A percentile compares a stretch with the other conserved stretches of the same genome.
phyloP scores from a whole-genome alignment of 352 stramenopile species.

The Globisporangium paddicum region DNA sequence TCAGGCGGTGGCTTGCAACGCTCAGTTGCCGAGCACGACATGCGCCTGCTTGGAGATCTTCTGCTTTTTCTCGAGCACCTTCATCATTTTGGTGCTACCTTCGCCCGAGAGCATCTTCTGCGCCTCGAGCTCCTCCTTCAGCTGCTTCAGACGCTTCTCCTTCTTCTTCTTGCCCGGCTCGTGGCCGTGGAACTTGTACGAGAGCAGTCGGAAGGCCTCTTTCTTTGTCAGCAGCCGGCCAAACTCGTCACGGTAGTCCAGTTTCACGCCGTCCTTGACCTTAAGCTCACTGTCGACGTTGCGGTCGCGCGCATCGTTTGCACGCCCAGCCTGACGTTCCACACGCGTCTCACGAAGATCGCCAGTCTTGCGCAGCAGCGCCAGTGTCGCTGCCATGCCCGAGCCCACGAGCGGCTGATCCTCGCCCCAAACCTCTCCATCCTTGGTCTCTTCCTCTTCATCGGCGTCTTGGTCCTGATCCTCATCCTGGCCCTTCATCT shows the following conservation, averaged over 20 bases:
- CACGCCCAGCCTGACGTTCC: constrained; percentile 90
- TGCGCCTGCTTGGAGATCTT: constrained; percentile 77
- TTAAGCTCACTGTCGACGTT: constrained; percentile 86
- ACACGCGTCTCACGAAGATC: constrained; percentile 86
- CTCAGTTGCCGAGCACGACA: constrained; percentile 65
- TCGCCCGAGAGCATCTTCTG: constrained; percentile 75
- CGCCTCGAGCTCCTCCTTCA: constrained; percentile 78
- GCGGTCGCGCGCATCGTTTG: constrained; percentile 94
- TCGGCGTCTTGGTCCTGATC: constrained; percentile 29
- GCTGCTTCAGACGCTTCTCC: constrained; percentile 90
- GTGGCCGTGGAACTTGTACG: constrained; percentile 98
- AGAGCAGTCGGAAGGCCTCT: constrained; percentile 97
- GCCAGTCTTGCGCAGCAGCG: constrained; percentile 90
- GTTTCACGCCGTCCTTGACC: constrained; percentile 81
- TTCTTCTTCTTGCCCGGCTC: constrained; percentile 97
- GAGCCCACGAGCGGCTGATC: constrained; percentile 79
- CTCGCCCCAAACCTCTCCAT: constrained; percentile 66
- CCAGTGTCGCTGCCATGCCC: constrained; percentile 91
- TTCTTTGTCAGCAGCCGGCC: constrained; percentile 96
- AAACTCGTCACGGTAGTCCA: constrained; percentile 98
- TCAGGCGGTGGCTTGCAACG: background rate
- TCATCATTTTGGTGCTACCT: constrained; percentile 83
- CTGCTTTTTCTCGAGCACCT: constrained; percentile 82
- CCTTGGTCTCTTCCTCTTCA: constrained; percentile 44
- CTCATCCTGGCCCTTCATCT: constrained; percentile 31